A percentile compares a stretch with the other conserved stretches of the same genome.
phyloP scores from a whole-genome alignment of 768 basidiomycete genomes.

The Gyrodon lividus region DNA sequence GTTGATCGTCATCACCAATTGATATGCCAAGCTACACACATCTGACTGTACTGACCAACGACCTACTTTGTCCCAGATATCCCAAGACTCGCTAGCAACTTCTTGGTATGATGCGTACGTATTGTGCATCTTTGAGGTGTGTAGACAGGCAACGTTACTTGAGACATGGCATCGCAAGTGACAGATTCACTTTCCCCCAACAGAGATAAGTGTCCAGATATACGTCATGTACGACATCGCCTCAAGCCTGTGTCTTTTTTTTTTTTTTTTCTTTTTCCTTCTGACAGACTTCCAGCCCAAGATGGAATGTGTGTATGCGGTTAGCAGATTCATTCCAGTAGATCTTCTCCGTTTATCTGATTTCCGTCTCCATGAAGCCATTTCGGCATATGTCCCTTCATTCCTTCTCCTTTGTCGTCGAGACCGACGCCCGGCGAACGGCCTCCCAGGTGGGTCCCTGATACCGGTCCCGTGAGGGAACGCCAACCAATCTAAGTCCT shows the following conservation, averaged over 20 bases:
- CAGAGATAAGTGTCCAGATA: not conserved
- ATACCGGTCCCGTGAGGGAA: constrained; percentile 5
- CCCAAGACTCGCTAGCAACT: not conserved
- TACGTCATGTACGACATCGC: constrained; percentile 4
- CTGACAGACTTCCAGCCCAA: not conserved
- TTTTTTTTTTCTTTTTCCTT: constrained; percentile 5
- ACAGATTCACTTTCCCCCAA: not conserved
- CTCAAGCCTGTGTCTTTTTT: not conserved
- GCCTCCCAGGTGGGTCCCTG: constrained; percentile 3
- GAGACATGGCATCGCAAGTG: not conserved
- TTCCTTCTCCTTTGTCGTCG: not conserved
- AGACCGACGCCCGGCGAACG: not conserved
- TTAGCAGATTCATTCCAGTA: not conserved
- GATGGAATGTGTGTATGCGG: not conserved
- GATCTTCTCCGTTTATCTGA: not conserved
- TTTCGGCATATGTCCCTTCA: constrained; percentile 1
- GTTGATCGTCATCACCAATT: not conserved
- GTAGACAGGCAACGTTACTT: not conserved
- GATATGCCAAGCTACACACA: not conserved
- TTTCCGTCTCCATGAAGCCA: not conserved
- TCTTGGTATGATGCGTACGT: not conserved
- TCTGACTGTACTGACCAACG: not conserved
- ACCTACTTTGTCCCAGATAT: not conserved
- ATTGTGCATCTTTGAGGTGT: not conserved
- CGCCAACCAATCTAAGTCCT: not conserved